Conservation (phyloP, 2,329 filamentous ascomycete genomes). For the Tothia fuscella region DNA sequence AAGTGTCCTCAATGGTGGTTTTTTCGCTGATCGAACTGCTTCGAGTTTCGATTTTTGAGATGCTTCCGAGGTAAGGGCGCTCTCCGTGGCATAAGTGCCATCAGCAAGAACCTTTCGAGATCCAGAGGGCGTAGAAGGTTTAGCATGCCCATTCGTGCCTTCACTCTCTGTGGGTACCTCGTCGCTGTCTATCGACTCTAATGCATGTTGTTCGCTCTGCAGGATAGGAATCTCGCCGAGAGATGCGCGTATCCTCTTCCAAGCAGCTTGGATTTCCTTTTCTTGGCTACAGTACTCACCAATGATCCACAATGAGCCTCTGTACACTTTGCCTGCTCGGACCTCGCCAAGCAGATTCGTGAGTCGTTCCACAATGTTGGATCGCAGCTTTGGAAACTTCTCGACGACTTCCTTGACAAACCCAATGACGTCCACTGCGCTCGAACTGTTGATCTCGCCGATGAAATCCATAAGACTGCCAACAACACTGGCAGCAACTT, state of each 20-base stretch:
- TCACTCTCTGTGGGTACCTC: constrained; percentile 60
- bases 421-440: constrained; percentile 92
- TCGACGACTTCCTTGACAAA: constrained; percentile 99
- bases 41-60: constrained; percentile 83
- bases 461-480: constrained; percentile 98
- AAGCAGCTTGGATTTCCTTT: constrained; percentile 87
- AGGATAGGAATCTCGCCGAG: constrained; percentile 95
- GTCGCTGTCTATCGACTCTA: constrained; percentile 69
- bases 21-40: constrained; percentile 92
- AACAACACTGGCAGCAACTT: constrained; percentile 92
- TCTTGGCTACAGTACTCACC: constrained; percentile 94
- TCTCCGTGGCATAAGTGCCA: constrained; percentile 95
- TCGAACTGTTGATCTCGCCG: constrained; percentile 71
- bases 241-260: constrained; percentile 89
- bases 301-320: constrained; percentile 93
- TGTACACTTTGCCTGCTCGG: constrained; percentile 91
- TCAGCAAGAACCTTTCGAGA: constrained; percentile 89
- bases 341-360: constrained; percentile 89
- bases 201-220: constrained; percentile 79
- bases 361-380: constrained; percentile 75
- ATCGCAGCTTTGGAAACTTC: constrained; percentile 83
- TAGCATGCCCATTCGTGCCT: constrained; percentile 53
- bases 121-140: constrained; percentile 62
- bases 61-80: constrained; percentile 84
- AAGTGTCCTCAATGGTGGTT: constrained; percentile 85